These are phyloP conservation scores for Helenozyma baotianmanensis DNA, from an alignment of 805 yeast species.

Conservation along the genomic window DNA sequence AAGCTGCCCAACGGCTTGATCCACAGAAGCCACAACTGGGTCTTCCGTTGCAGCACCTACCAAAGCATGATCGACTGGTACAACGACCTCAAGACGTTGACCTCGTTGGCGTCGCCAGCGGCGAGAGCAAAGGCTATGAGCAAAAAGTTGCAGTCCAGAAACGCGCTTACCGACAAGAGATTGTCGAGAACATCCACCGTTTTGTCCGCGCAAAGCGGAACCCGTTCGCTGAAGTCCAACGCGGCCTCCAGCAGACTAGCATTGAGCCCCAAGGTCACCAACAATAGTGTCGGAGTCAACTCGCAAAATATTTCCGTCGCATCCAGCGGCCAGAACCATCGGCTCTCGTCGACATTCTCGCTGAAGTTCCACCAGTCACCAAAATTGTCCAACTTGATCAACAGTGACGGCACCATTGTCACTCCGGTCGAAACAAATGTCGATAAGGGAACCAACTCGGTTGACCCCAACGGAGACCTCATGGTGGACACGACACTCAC, in stretches of 20 bases:
- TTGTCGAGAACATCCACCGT: conserved; percentile 11
- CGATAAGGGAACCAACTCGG: conserved; percentile 19
- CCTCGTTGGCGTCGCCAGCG: conserved; percentile 56
- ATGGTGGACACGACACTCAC: background rate
- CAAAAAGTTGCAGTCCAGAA: conserved; percentile 18
- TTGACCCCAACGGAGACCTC: conserved; percentile 10
- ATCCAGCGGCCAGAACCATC: conserved; percentile 17
- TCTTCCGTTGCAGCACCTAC: conserved; percentile 85
- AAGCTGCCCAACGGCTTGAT: conserved; percentile 68
- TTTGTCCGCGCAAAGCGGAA: conserved; percentile 10
- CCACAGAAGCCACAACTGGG: conserved; percentile 86
- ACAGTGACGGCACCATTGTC: conserved; percentile 42
- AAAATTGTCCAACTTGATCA: conserved; percentile 36
- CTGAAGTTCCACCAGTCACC: conserved; percentile 31
- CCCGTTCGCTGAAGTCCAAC: conserved; percentile 7
- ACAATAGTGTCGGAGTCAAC: conserved; percentile 1
- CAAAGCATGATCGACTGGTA: conserved; percentile 82
- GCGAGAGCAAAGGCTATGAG: conserved; percentile 46
- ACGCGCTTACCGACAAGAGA: conserved; percentile 6
- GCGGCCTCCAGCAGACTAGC: conserved; percentile 3
- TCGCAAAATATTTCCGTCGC: conserved; percentile 8
- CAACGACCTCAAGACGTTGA: conserved; percentile 65
- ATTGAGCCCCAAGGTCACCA: conserved; percentile 4
- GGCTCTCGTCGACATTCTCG: conserved; percentile 38
- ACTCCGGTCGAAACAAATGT: conserved; percentile 24